Evolutionary conservation across 305 asterid genomes (phyloP).

Genomic region (Fraxinus floribunda): DNA sequence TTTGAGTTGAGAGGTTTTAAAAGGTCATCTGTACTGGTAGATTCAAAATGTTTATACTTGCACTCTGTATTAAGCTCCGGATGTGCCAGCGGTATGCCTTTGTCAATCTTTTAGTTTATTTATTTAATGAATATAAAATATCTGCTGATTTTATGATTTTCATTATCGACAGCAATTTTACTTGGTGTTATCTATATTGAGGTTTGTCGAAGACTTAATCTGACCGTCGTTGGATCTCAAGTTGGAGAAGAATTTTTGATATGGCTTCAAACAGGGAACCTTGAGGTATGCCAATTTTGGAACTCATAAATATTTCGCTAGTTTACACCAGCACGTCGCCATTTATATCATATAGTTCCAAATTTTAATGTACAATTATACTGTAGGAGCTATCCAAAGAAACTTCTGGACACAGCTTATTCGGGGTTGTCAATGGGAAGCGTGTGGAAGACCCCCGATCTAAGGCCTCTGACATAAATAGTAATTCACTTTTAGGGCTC

Average conservation of each 20-base stretch:
- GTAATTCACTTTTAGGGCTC: slow-evolving; percentile 73
- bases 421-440: slow-evolving; percentile 78
- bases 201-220: slow-evolving; percentile 85
- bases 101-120: not conserved
- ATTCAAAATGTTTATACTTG: slow-evolving; percentile 77
- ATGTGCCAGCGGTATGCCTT: slow-evolving; percentile 65
- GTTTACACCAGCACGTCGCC: not conserved
- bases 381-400: slow-evolving; percentile 77
- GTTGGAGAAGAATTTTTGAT: slow-evolving; percentile 96
- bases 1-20: slow-evolving; percentile 70
- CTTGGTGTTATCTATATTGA: slow-evolving; percentile 86
- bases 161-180: slow-evolving; percentile 62
- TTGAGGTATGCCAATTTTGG: slow-evolving; percentile 57
- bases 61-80: slow-evolving; percentile 82
- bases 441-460: slow-evolving; percentile 88
- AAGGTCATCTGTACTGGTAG: slow-evolving; percentile 68
- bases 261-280: slow-evolving; percentile 92
- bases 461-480: slow-evolving; percentile 84
- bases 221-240: slow-evolving; percentile 86
- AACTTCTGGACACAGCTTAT: slow-evolving; percentile 79
- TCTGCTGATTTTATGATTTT: slow-evolving; percentile 24
- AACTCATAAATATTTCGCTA: not conserved
- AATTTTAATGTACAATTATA: not conserved
- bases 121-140: slow-evolving; percentile 2
- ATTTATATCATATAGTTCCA: not conserved